These are phyloP conservation scores for Phytophthora capsici DNA, from an alignment of 352 stramenopile genomes.

Conservation along the genomic window DNA sequence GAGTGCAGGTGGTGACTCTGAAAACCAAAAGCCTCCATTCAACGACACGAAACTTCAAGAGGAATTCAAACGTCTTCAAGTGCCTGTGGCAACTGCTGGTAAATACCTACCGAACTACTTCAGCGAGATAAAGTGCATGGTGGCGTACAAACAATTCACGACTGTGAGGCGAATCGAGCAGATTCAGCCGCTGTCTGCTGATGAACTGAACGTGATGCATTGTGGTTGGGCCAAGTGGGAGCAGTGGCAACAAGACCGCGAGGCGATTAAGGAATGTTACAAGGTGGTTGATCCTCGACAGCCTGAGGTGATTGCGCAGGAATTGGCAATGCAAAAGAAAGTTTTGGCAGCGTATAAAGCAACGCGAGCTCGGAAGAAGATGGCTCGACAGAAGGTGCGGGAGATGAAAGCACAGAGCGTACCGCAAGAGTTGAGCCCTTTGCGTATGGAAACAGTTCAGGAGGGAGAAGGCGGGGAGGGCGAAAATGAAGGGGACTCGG, in stretches of 20 bases:
- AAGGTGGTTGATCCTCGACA: constrained; percentile 66
- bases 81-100: constrained; percentile 50
- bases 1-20: constrained; percentile 6
- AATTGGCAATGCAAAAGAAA: constrained; percentile 67
- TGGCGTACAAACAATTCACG: constrained; percentile 40
- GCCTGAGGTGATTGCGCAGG: constrained; percentile 53
- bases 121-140: constrained; percentile 19
- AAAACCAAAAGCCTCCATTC: constrained; percentile 32
- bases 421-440: constrained; percentile 15
- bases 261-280: constrained; percentile 72
- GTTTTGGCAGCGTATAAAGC: constrained; percentile 74
- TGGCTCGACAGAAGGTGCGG: constrained; percentile 61
- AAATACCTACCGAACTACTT: constrained; percentile 50
- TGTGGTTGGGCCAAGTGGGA: constrained; percentile 46
- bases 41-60: constrained; percentile 44
- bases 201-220: constrained; percentile 49
- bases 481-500: constrained; percentile 40
- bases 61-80: constrained; percentile 45
- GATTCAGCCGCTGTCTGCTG: constrained; percentile 44
- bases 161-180: constrained; percentile 55
- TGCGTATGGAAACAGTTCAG: constrained; percentile 72
- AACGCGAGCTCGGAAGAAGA: constrained; percentile 60
- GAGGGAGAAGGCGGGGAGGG: constrained; percentile 39
- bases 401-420: constrained; percentile 48
- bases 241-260: constrained; percentile 56